These are phyloP conservation scores for Globisporangium nodosum DNA, from an alignment of 352 stramenopile genomes.

Conservation along the genomic window DNA sequence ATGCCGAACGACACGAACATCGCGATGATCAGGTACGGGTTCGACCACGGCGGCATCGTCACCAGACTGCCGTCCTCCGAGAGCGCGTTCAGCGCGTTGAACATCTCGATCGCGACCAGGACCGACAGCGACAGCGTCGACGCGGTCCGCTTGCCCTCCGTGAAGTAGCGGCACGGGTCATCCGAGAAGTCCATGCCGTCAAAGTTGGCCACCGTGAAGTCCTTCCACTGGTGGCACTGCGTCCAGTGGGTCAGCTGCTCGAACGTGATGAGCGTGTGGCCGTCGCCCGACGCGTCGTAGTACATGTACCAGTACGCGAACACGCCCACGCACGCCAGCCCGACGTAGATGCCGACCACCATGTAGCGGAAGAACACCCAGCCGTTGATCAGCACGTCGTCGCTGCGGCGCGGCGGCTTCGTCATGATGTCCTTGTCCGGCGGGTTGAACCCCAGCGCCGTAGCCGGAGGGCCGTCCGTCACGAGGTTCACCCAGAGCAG, in stretches of 20 bases:
- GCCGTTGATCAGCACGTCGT: slow-evolving; percentile 97
- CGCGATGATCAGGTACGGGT: slow-evolving; percentile 91
- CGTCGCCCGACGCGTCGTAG: slow-evolving; percentile 86
- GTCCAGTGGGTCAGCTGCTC: slow-evolving; percentile 88
- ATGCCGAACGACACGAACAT: slow-evolving; percentile 92
- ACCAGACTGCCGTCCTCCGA: slow-evolving; percentile 90
- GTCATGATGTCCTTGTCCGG: slow-evolving; percentile 97
- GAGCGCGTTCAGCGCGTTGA: slow-evolving; percentile 93
- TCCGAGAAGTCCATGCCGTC: slow-evolving; percentile 87
- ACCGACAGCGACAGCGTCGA: slow-evolving; percentile 93
- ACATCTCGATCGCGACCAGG: slow-evolving; percentile 94
- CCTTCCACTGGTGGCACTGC: slow-evolving; percentile 87
- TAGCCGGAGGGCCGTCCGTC: slow-evolving; percentile 98
- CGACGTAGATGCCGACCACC: slow-evolving; percentile 93
- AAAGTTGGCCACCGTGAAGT: slow-evolving; percentile 91
- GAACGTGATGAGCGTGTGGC: slow-evolving; percentile 89
- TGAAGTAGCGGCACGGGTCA: slow-evolving; percentile 92
- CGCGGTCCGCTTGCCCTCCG: slow-evolving; percentile 87
- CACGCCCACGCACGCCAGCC: slow-evolving; percentile 87
- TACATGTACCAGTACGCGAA: slow-evolving; percentile 95
- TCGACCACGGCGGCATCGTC: slow-evolving; percentile 91
- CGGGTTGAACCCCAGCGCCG: slow-evolving; percentile 98
- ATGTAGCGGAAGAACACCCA: slow-evolving; percentile 98
- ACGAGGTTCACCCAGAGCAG: slow-evolving; percentile 99
- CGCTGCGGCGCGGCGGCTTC: slow-evolving; percentile 90